Evolutionary conservation across 352 stramenopile species (phyloP).

Genomic region (Pythium aquatile): DNA sequence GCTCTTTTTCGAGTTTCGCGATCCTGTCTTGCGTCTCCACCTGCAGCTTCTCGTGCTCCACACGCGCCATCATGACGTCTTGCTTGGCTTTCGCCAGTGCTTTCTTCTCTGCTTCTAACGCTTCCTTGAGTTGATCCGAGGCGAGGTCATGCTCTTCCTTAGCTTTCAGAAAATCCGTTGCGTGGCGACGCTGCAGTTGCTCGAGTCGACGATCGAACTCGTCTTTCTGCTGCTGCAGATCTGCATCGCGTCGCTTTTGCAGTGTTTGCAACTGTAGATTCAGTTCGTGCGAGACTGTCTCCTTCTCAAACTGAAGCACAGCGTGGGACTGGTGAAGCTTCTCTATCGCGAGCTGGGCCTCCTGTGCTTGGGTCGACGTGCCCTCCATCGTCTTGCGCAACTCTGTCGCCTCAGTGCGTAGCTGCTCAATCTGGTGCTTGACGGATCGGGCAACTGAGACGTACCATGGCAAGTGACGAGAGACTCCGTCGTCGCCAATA

Average conservation of each 20-base stretch:
- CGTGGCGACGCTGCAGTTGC: slow-evolving; percentile 49
- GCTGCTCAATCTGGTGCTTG: slow-evolving; percentile 27
- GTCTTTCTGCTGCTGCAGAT: slow-evolving; percentile 47
- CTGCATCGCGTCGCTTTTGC: slow-evolving; percentile 52
- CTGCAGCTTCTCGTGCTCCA: slow-evolving; percentile 32
- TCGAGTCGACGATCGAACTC: slow-evolving; percentile 56
- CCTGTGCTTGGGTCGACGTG: slow-evolving; percentile 27
- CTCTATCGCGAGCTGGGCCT: slow-evolving; percentile 30
- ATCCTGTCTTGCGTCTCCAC: slow-evolving; percentile 55
- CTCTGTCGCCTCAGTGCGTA: slow-evolving; percentile 32
- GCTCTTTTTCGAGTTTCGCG: slow-evolving; percentile 65
- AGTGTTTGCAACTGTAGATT: slow-evolving; percentile 47
- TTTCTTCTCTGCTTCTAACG: slow-evolving; percentile 27
- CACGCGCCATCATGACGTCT: slow-evolving; percentile 17
- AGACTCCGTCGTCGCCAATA: slow-evolving; percentile 29
- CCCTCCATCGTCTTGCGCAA: slow-evolving; percentile 21
- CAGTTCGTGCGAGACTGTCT: slow-evolving; percentile 60
- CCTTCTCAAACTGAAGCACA: slow-evolving; percentile 67
- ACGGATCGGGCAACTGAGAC: slow-evolving; percentile 32
- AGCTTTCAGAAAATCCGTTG: slow-evolving; percentile 46
- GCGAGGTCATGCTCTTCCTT: slow-evolving; percentile 56
- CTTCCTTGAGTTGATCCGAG: slow-evolving; percentile 11
- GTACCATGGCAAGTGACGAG: slow-evolving; percentile 64
- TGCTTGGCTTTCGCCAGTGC: slow-evolving; percentile 30
- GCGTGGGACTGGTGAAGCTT: slow-evolving; percentile 51